Evolutionary conservation across 164 flowering plant species (phyloP), one percentile per base, ranked within the genome.

Genomic region (Macadamia integrifolia): DNA sequence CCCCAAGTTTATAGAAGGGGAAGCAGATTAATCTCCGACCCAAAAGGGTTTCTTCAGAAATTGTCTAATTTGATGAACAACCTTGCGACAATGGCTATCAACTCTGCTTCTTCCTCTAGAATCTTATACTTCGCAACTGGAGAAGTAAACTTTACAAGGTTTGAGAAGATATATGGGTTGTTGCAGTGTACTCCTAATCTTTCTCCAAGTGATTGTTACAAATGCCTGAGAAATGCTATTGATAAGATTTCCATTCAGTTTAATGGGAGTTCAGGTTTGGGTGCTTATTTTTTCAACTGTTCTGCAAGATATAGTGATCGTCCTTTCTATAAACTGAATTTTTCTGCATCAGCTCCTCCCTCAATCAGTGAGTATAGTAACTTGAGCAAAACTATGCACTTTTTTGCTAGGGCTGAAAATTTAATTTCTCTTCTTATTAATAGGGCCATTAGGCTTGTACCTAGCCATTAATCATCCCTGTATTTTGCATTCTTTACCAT

Each of bases 141-240:
- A 28, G 50, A 59, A 29, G 61, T 13, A 8, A 65, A 2, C 6
- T 15, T 40, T 42, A 17, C 63, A 14, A 11, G 7, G 9, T 69
- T 66, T 28, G 59, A 60, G 10, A 62, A 14, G 1, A 52, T 78
- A 23, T 80, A 80, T 44, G 81, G 70, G 9, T 42, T 72, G 14
- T 74, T 61, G 23, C 23, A 23, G 23, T 23, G 23, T 23, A 23
- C 23, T 23, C 23, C 23, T 23, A 23, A 23, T 23, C 40, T 80
- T 23, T 42, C 73, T 7, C 2, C 5, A 57, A 14, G 12, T 14
- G 66, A 62, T 3, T 78, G 82, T 56, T 6, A 7, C 17, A 32
- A 17, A 31, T 79, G 85, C 42, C 57, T 79, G 11, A 11, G 18
- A 14, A 17, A 44, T 0, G 62, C 66, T 0, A 48, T 67, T 13